Percentiles rank a stretch among this genome's conserved stretches.
Conservation (phyloP, 257 asterid genomes). For the Lantana camara region DNA sequence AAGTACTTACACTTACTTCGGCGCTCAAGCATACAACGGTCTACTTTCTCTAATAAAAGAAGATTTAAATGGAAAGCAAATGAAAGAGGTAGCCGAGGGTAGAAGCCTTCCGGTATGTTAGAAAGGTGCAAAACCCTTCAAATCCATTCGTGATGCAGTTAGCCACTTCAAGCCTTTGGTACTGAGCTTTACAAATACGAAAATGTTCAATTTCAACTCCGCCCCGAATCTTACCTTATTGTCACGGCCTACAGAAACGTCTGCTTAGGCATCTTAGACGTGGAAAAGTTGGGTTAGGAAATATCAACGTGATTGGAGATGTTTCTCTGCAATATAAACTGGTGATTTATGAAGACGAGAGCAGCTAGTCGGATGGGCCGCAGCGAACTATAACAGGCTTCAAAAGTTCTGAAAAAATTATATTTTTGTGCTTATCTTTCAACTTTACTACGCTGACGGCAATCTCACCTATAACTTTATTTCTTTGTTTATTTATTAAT, state of each 20-base stretch:
- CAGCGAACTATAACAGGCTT: conserved; percentile 60
- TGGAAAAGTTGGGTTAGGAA: conserved; percentile 61
- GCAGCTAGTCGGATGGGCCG: conserved; percentile 72
- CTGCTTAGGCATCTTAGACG: conserved; percentile 91
- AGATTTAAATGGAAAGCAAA: conserved; percentile 37
- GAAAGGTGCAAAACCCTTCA: conserved; percentile 75
- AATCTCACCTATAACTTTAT: conserved; percentile 34
- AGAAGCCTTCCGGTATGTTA: conserved; percentile 80
- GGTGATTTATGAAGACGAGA: conserved; percentile 84
- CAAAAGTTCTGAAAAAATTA: conserved; percentile 46
- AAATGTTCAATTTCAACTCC: conserved; percentile 61
- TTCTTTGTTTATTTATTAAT: conserved; percentile 35
- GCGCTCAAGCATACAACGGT: conserved; percentile 48
- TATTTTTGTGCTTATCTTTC: conserved; percentile 24
- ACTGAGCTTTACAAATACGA: conserved; percentile 50
- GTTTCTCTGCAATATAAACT: conserved; percentile 80
- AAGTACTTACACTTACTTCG: conserved; percentile 69
- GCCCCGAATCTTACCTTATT: conserved; percentile 76
- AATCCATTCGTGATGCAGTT: conserved; percentile 51
- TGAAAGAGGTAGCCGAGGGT: conserved; percentile 57
- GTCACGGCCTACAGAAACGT: conserved; percentile 63
- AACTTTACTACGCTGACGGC: conserved; percentile 38
- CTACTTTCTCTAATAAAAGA: conserved; percentile 50
- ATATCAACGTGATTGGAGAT: conserved; percentile 77
- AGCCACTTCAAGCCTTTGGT: conserved; percentile 68